Evolutionary conservation across 306 rosid species (phyloP).

Genomic region (Dryas octopetala): DNA sequence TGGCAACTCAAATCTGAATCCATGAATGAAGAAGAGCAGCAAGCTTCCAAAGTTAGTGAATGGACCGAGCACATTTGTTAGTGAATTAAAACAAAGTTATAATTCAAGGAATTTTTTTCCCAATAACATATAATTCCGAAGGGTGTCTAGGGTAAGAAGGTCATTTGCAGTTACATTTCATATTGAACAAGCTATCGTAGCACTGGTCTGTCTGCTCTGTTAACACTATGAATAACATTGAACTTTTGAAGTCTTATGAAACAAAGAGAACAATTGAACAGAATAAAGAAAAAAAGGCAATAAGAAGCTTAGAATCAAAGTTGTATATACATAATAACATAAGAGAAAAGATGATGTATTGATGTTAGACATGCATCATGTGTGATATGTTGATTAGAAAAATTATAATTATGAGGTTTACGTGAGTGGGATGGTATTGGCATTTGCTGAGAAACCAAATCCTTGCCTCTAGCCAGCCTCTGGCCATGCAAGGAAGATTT

Average conservation of each 20-base stretch:
- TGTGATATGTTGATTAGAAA: slow-evolving; percentile 3
- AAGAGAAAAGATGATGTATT: background rate
- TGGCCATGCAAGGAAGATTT: slow-evolving; percentile 21
- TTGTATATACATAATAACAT: background rate
- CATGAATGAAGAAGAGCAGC: no score
- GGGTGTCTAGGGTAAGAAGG: background rate
- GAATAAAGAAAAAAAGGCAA: slow-evolving; percentile 1
- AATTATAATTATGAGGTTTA: background rate
- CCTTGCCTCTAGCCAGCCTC: slow-evolving; percentile 9
- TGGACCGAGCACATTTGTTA: no score
- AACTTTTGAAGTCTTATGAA: background rate
- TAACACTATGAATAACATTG: slow-evolving; percentile 1
- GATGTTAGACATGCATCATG: background rate
- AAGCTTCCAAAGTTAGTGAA: no score
- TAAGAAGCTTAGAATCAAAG: slow-evolving; percentile 38
- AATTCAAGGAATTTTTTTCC: background rate
- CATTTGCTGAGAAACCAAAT: slow-evolving; percentile 9
- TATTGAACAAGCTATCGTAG: background rate
- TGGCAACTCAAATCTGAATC: no score
- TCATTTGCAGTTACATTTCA: slow-evolving; percentile 7
- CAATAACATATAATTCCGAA: background rate
- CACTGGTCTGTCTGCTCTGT: slow-evolving; percentile 1
- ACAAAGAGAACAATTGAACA: slow-evolving; percentile 16
- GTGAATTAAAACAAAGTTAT: no score
- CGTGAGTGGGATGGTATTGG: background rate